These are phyloP conservation scores for Passiflora organensis DNA, from an alignment of 345 rosid genomes.

Conservation along the genomic window DNA sequence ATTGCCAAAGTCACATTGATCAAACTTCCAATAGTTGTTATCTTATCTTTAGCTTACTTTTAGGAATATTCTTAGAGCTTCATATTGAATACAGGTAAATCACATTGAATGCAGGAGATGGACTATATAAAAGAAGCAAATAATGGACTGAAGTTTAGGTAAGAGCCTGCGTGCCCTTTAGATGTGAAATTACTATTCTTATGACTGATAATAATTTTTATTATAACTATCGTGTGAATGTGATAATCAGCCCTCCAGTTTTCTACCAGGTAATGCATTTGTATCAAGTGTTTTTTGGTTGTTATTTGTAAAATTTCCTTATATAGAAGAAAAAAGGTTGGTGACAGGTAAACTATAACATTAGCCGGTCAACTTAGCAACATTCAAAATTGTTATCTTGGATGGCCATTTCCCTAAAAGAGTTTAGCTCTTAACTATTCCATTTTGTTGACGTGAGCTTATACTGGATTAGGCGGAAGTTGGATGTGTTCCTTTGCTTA, in stretches of 20 bases:
- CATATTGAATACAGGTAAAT: slow-evolving; percentile 97
- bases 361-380: no score
- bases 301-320: no score
- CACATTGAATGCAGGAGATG: slow-evolving; percentile 99
- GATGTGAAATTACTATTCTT: neutral
- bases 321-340: no score
- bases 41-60: slow-evolving; percentile 18
- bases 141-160: slow-evolving; percentile 89
- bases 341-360: no score
- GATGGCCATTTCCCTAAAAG: no score
- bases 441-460: no score
- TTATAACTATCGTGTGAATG: neutral
- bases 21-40: neutral
- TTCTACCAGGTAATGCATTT: neutral
- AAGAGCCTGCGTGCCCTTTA: slow-evolving; percentile 21
- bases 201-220: neutral
- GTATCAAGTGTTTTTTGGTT: no score
- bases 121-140: slow-evolving; percentile 83
- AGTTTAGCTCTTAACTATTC: no score
- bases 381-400: no score
- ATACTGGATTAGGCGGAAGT: no score
- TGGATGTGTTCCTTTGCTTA: no score
- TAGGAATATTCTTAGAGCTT: slow-evolving; percentile 79
- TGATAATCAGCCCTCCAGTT: no score
- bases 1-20: neutral